These are phyloP conservation scores for Asterophora lycoperdoides DNA, from an alignment of 768 basidiomycete genomes.

Conservation along the genomic window DNA sequence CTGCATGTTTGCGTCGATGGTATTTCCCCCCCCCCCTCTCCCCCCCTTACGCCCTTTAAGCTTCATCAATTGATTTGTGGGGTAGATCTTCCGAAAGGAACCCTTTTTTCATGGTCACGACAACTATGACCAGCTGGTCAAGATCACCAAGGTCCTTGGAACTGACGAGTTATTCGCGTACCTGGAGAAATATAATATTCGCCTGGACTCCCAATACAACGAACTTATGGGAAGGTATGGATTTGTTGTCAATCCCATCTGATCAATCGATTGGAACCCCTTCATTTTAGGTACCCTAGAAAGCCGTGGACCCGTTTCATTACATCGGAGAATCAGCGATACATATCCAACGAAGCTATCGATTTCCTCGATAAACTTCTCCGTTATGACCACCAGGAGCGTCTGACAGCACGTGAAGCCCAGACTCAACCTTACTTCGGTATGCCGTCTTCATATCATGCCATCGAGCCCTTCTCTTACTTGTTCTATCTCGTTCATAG, in stretches of 20 bases:
- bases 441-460: slow-evolving; percentile 27
- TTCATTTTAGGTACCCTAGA: slow-evolving; percentile 66
- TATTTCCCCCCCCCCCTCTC: no score
- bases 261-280: slow-evolving; percentile 6
- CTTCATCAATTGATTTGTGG: slow-evolving; percentile 9
- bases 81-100: slow-evolving; percentile 96
- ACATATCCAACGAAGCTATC: slow-evolving; percentile 95
- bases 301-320: slow-evolving; percentile 96
- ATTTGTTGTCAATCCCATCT: not conserved
- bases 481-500: slow-evolving; percentile 31
- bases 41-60: slow-evolving; percentile 5
- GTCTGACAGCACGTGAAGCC: slow-evolving; percentile 90
- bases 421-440: slow-evolving; percentile 93
- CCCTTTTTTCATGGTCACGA: slow-evolving; percentile 99
- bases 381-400: slow-evolving; percentile 96
- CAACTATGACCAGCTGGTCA: slow-evolving; percentile 97
- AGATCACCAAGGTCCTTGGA: slow-evolving; percentile 95
- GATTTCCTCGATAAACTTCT: slow-evolving; percentile 94
- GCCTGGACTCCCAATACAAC: slow-evolving; percentile 93
- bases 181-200: slow-evolving; percentile 93
- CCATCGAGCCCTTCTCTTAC: slow-evolving; percentile 15
- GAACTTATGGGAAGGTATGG: slow-evolving; percentile 82
- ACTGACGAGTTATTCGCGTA: slow-evolving; percentile 94
- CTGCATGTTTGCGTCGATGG: slow-evolving; percentile 99
- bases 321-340: slow-evolving; percentile 92